These are phyloP conservation scores for Bruguiera hainesii DNA, from an alignment of 441 rosid genomes.

Conservation along the genomic window DNA sequence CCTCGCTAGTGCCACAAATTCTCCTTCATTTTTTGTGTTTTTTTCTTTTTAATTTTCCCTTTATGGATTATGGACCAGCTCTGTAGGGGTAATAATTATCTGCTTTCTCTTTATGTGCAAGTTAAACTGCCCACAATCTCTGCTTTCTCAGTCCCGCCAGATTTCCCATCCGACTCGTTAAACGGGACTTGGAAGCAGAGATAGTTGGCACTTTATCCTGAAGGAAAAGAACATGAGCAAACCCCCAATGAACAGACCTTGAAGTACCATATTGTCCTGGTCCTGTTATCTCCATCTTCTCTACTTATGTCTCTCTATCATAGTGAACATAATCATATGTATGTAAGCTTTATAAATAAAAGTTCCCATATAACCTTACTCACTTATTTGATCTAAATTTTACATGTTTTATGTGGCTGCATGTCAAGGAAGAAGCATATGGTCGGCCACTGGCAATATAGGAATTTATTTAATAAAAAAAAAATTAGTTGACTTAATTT, in stretches of 20 bases:
- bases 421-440: conserved; percentile 33
- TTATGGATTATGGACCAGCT: conserved; percentile 10
- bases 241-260: conserved; percentile 22
- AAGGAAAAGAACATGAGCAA: conserved; percentile 17
- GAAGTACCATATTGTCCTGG: conserved; percentile 9
- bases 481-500: too few species aligned
- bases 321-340: conserved; percentile 2
- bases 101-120: conserved; percentile 10
- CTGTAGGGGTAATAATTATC: conserved; percentile 19
- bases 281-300: background rate
- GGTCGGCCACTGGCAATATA: conserved; percentile 55
- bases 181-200: conserved; percentile 37
- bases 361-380: background rate
- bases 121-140: conserved; percentile 65
- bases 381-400: background rate
- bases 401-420: conserved; percentile 20
- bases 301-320: background rate
- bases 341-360: conserved; percentile 1
- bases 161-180: background rate
- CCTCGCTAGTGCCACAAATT: conserved; percentile 29
- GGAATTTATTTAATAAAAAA: too few species aligned
- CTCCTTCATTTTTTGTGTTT: background rate
- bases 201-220: conserved; percentile 57
- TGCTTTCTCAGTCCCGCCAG: conserved; percentile 21
- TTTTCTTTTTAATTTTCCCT: background rate